These are phyloP conservation scores for Penicillium cataractarum DNA, from an alignment of 495 filamentous ascomycete genomes.

Conservation along the genomic window DNA sequence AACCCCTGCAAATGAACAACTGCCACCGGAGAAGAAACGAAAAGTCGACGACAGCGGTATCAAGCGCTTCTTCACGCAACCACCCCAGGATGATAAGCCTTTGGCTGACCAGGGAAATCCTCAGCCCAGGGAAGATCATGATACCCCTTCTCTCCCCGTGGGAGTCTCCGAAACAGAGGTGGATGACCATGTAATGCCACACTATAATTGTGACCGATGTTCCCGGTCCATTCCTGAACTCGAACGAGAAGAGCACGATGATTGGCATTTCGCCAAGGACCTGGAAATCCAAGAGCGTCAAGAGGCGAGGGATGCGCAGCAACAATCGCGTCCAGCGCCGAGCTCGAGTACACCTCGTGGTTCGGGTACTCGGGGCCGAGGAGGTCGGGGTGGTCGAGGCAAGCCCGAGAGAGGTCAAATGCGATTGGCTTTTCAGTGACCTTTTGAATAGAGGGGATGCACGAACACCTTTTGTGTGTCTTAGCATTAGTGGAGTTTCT, in stretches of 20 bases:
- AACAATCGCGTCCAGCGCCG: conserved; percentile 22
- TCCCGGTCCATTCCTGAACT: conserved; percentile 54
- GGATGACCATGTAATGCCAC: background rate
- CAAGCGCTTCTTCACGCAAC: conserved; percentile 39
- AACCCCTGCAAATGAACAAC: background rate
- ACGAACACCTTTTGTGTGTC: background rate
- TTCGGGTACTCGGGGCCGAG: conserved; percentile 36
- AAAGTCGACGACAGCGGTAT: conserved; percentile 41
- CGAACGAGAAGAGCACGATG: conserved; percentile 76
- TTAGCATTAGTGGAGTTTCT: background rate
- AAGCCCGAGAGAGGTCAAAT: conserved; percentile 79
- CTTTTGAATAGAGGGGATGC: background rate
- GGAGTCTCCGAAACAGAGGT: background rate
- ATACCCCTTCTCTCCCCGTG: background rate
- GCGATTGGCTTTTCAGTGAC: conserved; percentile 61
- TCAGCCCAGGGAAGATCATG: background rate
- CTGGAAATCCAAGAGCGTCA: conserved; percentile 66
- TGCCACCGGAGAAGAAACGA: conserved; percentile 36
- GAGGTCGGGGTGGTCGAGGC: conserved; percentile 34
- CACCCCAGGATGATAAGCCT: conserved; percentile 12
- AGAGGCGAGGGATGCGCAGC: conserved; percentile 31
- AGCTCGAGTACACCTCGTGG: conserved; percentile 18
- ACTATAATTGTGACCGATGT: conserved; percentile 66
- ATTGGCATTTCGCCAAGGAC: conserved; percentile 95
- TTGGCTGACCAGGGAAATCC: conserved; percentile 17